These are phyloP conservation scores for Yarrowia sp. DNA, from an alignment of 805 yeast species.

Conservation along the genomic window DNA sequence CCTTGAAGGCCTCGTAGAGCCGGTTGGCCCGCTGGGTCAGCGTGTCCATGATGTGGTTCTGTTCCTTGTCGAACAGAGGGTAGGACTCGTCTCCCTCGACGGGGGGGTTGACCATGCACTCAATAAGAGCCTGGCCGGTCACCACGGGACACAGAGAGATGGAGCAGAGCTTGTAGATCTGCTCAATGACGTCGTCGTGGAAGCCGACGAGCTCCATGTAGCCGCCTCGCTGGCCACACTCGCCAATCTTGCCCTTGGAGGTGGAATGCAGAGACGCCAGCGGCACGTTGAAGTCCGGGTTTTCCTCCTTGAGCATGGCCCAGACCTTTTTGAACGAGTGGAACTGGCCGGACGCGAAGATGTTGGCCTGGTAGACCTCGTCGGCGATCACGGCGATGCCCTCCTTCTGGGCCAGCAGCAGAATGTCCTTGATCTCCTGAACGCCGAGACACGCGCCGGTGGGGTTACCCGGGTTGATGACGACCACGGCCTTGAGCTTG, in stretches of 20 bases:
- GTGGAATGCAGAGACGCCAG: conserved; percentile 96
- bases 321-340: conserved; percentile 83
- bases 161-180: conserved; percentile 84
- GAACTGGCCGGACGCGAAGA: conserved; percentile 76
- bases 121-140: conserved; percentile 91
- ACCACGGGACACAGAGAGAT: conserved; percentile 94
- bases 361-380: conserved; percentile 96
- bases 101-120: conserved; percentile 94
- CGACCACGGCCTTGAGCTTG: conserved; percentile 80
- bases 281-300: conserved; percentile 71
- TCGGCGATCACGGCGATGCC: conserved; percentile 92
- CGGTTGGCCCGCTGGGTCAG: conserved; percentile 67
- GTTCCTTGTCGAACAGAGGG: conserved; percentile 69
- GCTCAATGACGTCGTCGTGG: conserved; percentile 67
- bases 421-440: conserved; percentile 71
- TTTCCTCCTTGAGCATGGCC: conserved; percentile 61
- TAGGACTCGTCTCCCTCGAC: conserved; percentile 75
- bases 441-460: conserved; percentile 83
- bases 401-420: conserved; percentile 81
- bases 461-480: conserved; percentile 98
- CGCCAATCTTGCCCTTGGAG: conserved; percentile 96
- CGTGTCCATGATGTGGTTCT: conserved; percentile 64
- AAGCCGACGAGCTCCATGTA: conserved; percentile 94
- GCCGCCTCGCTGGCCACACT: conserved; percentile 99
- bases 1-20: conserved; percentile 72